phyloP scores from a whole-genome alignment of 257 asterid genomes.

The Solanum bukasovii region DNA sequence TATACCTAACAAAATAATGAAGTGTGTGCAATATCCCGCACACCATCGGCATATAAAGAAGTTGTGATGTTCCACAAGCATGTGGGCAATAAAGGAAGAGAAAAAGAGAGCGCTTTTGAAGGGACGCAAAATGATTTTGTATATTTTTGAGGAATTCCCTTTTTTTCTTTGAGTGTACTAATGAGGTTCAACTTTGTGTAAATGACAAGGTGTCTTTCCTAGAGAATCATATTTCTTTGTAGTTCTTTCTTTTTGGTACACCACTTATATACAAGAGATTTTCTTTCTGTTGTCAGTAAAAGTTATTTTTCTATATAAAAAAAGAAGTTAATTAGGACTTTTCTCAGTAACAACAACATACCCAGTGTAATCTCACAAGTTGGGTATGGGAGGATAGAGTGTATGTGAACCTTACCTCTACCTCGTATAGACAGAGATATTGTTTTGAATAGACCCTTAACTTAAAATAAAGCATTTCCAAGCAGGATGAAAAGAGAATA shows the following conservation, averaged over 20 bases:
- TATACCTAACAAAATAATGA: background rate
- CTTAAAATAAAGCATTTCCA: background rate
- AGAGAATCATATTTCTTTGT: background rate
- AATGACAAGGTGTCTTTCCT: background rate
- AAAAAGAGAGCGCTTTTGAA: background rate
- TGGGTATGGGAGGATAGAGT: background rate
- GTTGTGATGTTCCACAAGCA: background rate
- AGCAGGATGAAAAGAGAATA: background rate
- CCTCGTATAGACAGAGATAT: background rate
- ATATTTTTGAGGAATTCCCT: background rate
- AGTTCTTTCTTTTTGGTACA: background rate
- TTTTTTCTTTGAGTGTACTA: background rate
- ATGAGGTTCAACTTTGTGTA: background rate
- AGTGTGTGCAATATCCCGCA: background rate
- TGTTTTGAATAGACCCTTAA: background rate
- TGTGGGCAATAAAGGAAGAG: background rate
- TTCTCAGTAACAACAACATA: background rate
- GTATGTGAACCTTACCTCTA: background rate
- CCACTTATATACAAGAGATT: background rate
- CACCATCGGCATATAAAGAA: background rate
- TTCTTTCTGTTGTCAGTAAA: background rate
- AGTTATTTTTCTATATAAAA: background rate
- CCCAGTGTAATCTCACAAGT: background rate
- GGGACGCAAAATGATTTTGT: background rate
- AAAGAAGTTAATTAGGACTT: background rate